Percentiles rank a stretch among this genome's conserved stretches.
Conservation (phyloP, 192 early-diverging fungal genomes). For the Hyaloraphidium curvatum region DNA sequence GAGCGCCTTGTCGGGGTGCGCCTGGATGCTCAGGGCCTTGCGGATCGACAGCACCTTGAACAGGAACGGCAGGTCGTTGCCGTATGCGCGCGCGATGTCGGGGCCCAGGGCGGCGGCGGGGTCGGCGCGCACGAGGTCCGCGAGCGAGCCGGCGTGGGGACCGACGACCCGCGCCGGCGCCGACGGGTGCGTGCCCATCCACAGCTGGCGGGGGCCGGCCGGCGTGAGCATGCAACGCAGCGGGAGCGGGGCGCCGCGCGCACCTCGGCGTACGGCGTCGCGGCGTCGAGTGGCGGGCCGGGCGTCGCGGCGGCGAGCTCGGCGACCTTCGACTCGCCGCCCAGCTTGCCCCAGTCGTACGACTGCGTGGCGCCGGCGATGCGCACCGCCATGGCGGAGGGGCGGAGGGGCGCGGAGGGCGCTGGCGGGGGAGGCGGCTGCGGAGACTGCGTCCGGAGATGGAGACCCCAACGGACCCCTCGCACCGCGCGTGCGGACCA, state of each 20-base stretch:
- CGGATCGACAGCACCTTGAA: constrained; percentile 85
- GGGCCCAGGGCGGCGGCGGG: constrained; percentile 25
- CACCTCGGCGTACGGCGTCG: constrained; percentile 78
- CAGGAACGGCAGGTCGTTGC: constrained; percentile 79
- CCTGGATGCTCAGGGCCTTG: constrained; percentile 91
- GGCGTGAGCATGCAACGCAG: background rate
- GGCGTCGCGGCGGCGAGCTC: constrained; percentile 46
- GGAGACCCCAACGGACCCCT: too few relatives aligned
- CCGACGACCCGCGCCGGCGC: background rate
- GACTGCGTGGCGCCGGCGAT: constrained; percentile 14
- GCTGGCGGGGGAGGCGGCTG: too few relatives aligned
- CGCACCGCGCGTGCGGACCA: too few relatives aligned
- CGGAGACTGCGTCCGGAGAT: too few relatives aligned
- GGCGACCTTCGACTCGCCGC: constrained; percentile 62
- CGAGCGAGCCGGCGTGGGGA: constrained; percentile 18
- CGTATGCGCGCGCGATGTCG: constrained; percentile 35
- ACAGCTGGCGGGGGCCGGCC: constrained; percentile 31
- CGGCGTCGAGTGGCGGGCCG: constrained; percentile 30
- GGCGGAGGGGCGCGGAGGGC: too few relatives aligned
- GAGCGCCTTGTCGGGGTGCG: constrained; percentile 87
- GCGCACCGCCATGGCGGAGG: constrained; percentile 6
- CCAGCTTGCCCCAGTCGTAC: constrained; percentile 95
- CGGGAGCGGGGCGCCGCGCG: background rate
- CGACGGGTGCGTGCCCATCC: constrained; percentile 84
- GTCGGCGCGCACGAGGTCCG: constrained; percentile 34